phyloP scores from a whole-genome alignment of 768 basidiomycete genomes.

The Boletus subcaerulescens region DNA sequence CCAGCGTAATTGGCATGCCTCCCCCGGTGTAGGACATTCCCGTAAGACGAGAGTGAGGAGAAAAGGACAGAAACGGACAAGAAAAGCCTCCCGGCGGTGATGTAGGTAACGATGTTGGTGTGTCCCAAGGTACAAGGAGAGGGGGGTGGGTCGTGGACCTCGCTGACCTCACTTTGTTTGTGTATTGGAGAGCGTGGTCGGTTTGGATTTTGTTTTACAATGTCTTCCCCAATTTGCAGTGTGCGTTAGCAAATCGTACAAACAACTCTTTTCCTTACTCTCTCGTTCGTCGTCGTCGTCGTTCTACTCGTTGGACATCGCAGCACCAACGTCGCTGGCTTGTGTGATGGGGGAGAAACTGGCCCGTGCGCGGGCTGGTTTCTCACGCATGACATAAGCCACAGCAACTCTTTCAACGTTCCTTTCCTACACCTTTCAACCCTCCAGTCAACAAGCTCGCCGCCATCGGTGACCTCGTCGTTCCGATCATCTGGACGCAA shows the following conservation, averaged over 20 bases:
- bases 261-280: conserved; percentile 35
- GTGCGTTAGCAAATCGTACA: conserved; percentile 60
- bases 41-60: background rate
- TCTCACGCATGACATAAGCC: conserved; percentile 53
- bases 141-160: background rate
- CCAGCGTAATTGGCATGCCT: background rate
- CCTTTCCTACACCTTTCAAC: conserved; percentile 31
- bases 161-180: conserved; percentile 31
- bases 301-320: conserved; percentile 24
- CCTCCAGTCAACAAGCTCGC: conserved; percentile 22
- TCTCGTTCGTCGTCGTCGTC: conserved; percentile 32
- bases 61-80: background rate
- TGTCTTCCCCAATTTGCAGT: conserved; percentile 74
- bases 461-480: conserved; percentile 10
- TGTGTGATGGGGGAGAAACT: conserved; percentile 27
- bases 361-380: conserved; percentile 57
- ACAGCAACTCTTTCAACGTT: conserved; percentile 42
- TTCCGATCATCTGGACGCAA: conserved; percentile 9
- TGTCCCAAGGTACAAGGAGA: background rate
- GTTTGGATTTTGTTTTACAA: conserved; percentile 65
- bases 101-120: background rate
- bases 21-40: background rate
- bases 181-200: conserved; percentile 41
- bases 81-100: too few species aligned
- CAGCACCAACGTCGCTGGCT: conserved; percentile 16